Evolutionary conservation across 2,329 filamentous ascomycete species (phyloP), one percentile per base, ranked within the genome.

Genomic region (Hypoxylon rubiginosum): DNA sequence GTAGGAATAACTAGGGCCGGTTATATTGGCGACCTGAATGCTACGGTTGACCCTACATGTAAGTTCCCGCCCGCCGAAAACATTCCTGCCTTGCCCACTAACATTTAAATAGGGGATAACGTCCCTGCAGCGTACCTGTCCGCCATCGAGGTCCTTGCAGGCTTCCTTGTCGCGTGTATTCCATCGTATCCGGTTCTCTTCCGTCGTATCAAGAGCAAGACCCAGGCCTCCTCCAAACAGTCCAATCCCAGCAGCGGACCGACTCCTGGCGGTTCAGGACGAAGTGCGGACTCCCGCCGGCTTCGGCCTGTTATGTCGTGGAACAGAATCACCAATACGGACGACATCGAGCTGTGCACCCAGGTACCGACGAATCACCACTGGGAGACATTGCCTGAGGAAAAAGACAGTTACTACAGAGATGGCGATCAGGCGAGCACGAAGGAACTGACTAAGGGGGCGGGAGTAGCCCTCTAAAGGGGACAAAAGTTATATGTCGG

Each of bases 101-200:
- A n/a, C n/a, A n/a, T n/a, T n/a, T n/a, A n/a, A 28, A 39, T 49
- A 64, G 61, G 58, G 59, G 62, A 67, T 46, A 61, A 66, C 30
- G 58, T 61, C 3, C 68, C 68, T 1, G 52, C 62, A 5, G 62
- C 51, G 13, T 53, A 67, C 11, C 26, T 62, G 5, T 64, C 67
- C 11, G 48, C 50, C 10, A 49, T 65, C 10, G 68, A 71, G 19
- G 26, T 67, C 11, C 54, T 66, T 34, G 41, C 56, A 4, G 69
- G 69, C 11, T 50, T 71, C 32, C 59, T 71, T 4, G 69, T 67
- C 19, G 41, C 53, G 1, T 71, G 66, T 2, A 67, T 71, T 15
- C 61, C 69, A 4, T 69, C 69, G 4, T 71, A 70, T n/a, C 53
- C 64, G 1, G 67, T 68, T 3, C 59, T 71, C 28, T 69, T 67